These are phyloP conservation scores for Escovopsis weberi DNA, from an alignment of 2,329 filamentous ascomycete genomes.

Conservation along the genomic window DNA sequence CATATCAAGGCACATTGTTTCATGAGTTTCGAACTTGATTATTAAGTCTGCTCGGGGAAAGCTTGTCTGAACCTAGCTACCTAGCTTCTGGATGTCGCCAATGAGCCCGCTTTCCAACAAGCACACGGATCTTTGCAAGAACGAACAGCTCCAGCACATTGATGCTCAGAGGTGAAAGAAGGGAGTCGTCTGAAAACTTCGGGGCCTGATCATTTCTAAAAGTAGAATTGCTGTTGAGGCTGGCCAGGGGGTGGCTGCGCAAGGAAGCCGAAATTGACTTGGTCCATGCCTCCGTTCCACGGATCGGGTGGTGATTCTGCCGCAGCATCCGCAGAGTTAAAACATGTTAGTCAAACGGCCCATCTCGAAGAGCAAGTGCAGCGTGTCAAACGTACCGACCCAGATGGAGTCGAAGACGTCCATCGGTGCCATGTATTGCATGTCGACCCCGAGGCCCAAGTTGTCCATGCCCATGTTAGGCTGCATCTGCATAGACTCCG, in stretches of 20 bases:
- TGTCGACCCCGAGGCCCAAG: conserved; percentile 38
- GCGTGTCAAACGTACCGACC: conserved; percentile 36
- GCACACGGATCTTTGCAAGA: too few species aligned
- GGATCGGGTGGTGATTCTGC: conserved; percentile 42
- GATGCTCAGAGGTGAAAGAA: too few species aligned
- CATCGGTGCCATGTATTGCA: conserved; percentile 50
- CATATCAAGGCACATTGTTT: too few species aligned
- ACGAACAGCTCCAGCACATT: too few species aligned
- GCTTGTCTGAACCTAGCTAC: too few species aligned
- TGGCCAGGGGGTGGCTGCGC: conserved; percentile 45
- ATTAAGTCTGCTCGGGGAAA: too few species aligned
- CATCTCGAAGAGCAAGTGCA: neutral
- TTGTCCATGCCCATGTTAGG: conserved; percentile 25
- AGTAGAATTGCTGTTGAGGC: conserved; percentile 43
- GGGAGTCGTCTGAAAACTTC: too few species aligned
- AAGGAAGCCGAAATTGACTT: conserved; percentile 46
- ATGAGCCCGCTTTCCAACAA: too few species aligned
- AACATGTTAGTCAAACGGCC: conserved; percentile 5
- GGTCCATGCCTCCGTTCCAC: conserved; percentile 39
- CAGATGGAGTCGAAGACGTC: conserved; percentile 55
- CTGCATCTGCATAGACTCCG: conserved; percentile 25
- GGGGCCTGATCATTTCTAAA: conserved; percentile 17
- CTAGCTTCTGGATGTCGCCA: too few species aligned
- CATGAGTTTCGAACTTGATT: too few species aligned
- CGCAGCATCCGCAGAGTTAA: neutral